Percentiles rank a stretch among this genome's conserved stretches.
Evolutionary conservation across 352 stramenopile species (phyloP).

Genomic region (Phytophthora uliginosa): DNA sequence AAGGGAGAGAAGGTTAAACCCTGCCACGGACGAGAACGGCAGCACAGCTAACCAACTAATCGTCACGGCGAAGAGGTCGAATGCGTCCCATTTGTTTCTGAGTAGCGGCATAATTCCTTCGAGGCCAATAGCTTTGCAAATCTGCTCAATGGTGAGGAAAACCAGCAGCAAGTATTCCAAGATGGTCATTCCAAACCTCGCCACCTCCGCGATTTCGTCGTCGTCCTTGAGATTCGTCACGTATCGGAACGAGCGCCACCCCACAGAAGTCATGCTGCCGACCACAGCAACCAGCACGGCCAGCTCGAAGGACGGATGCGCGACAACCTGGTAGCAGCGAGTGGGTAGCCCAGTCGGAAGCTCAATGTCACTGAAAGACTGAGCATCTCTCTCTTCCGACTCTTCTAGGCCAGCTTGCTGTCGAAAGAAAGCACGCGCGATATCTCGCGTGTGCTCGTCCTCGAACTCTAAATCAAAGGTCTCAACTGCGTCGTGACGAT

Average conservation of each 20-base stretch:
- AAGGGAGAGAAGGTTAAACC: slow-evolving; percentile 80
- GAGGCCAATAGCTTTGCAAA: slow-evolving; percentile 68
- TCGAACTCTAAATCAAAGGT: slow-evolving; percentile 83
- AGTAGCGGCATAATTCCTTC: slow-evolving; percentile 73
- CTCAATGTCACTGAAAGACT: slow-evolving; percentile 44
- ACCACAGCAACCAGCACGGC: slow-evolving; percentile 72
- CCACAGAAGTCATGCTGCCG: slow-evolving; percentile 77
- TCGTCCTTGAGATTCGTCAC: slow-evolving; percentile 53
- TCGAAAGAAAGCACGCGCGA: slow-evolving; percentile 72
- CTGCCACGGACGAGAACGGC: slow-evolving; percentile 48
- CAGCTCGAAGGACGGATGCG: slow-evolving; percentile 82
- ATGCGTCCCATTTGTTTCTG: slow-evolving; percentile 74
- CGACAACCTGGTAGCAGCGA: slow-evolving; percentile 71
- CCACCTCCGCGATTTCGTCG: slow-evolving; percentile 43
- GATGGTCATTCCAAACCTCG: slow-evolving; percentile 61
- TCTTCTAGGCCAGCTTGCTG: slow-evolving; percentile 53
- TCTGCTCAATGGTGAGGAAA: slow-evolving; percentile 77
- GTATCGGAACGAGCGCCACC: slow-evolving; percentile 62
- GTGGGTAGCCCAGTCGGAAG: slow-evolving; percentile 60
- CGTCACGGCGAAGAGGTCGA: slow-evolving; percentile 69
- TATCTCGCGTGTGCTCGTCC: slow-evolving; percentile 53
- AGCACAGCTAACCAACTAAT: slow-evolving; percentile 74
- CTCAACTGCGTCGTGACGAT: neutral
- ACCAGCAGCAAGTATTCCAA: slow-evolving; percentile 71
- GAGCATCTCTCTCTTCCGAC: slow-evolving; percentile 25